phyloP scores from a whole-genome alignment of 106 monocot genomes.

The Phalaenopsis aphrodite region DNA sequence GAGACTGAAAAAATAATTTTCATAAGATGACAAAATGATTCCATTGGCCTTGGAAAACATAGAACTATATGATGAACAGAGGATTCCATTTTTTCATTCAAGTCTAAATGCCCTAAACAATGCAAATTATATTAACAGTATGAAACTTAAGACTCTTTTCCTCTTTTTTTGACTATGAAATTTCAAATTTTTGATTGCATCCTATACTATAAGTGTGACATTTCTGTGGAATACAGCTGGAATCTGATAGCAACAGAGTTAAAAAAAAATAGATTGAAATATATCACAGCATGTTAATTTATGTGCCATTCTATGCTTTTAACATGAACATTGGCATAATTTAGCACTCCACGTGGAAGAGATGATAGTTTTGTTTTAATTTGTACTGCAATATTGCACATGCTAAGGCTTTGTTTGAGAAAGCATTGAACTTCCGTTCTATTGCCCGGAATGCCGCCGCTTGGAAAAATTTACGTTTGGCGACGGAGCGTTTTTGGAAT shows the following conservation, averaged over 20 bases:
- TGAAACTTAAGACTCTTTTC: not conserved
- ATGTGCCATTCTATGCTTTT: not conserved
- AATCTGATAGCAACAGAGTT: not conserved
- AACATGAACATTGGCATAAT: not conserved
- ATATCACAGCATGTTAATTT: not conserved
- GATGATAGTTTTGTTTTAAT: not conserved
- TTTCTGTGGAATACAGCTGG: too few species aligned
- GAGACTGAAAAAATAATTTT: not conserved
- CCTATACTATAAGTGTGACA: not conserved
- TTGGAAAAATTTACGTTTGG: too few species aligned
- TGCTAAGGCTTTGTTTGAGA: not conserved
- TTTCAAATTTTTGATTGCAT: not conserved
- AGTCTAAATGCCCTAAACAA: not conserved
- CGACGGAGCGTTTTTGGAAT: too few species aligned
- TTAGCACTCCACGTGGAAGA: not conserved
- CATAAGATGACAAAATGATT: not conserved
- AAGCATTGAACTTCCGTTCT: too few species aligned
- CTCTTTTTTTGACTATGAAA: not conserved
- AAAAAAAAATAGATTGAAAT: not conserved
- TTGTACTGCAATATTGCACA: not conserved
- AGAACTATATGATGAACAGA: not conserved
- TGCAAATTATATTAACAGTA: not conserved
- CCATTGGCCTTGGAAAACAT: not conserved
- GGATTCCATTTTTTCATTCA: not conserved
- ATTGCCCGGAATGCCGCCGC: too few species aligned